Evolutionary conservation across 345 rosid genomes (phyloP).

Genomic region (Tarenaya hassleriana): DNA sequence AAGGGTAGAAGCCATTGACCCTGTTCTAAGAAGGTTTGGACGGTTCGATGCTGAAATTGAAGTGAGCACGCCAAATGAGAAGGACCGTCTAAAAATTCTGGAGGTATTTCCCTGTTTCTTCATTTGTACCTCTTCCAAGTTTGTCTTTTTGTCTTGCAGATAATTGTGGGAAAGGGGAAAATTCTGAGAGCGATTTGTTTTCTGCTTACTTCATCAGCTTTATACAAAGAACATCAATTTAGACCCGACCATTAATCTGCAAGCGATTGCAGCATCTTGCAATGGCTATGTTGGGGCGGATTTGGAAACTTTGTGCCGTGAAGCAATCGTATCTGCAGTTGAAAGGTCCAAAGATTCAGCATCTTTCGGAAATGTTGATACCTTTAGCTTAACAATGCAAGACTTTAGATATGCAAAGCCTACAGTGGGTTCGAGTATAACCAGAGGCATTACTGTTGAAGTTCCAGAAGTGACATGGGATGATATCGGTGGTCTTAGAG

Average conservation of each 20-base stretch:
- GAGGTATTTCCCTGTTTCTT: slow-evolving; percentile 38
- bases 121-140: no score
- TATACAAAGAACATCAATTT: slow-evolving; percentile 63
- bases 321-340: slow-evolving; percentile 55
- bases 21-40: slow-evolving; percentile 73
- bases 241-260: slow-evolving; percentile 48
- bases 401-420: slow-evolving; percentile 71
- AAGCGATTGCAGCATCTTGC: slow-evolving; percentile 69
- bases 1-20: slow-evolving; percentile 77
- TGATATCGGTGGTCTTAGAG: slow-evolving; percentile 76
- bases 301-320: slow-evolving; percentile 87
- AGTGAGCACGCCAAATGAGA: slow-evolving; percentile 77
- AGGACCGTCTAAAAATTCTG: slow-evolving; percentile 69
- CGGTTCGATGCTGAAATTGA: slow-evolving; percentile 83
- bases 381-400: slow-evolving; percentile 38
- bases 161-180: background rate
- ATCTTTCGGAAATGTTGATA: slow-evolving; percentile 24
- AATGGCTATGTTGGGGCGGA: slow-evolving; percentile 95
- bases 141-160: background rate
- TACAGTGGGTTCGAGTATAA: slow-evolving; percentile 80
- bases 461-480: slow-evolving; percentile 89
- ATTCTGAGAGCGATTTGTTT: background rate
- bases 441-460: slow-evolving; percentile 85
- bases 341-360: slow-evolving; percentile 42
- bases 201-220: slow-evolving; percentile 41